Percentiles rank a stretch among this genome's conserved stretches.
These are phyloP conservation scores for Tuber umbilicatum DNA, from an alignment of 495 filamentous ascomycete species.

Conservation along the genomic window DNA sequence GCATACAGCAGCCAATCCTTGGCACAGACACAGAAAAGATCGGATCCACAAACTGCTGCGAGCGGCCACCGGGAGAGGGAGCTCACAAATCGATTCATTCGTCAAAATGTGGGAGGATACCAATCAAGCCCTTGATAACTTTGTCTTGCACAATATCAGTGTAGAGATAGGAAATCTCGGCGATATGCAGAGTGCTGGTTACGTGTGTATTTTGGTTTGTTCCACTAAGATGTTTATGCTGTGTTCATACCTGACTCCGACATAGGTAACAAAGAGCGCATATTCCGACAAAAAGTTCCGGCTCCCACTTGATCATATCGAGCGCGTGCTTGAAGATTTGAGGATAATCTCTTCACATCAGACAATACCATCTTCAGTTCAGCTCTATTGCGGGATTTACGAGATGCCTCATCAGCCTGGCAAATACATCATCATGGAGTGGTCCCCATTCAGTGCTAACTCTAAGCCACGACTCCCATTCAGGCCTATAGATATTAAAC, in stretches of 20 bases:
- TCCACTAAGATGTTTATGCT: not conserved
- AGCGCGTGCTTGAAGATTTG: conserved; percentile 12
- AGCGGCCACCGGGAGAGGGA: not conserved
- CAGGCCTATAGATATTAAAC: not conserved
- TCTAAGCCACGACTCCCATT: not conserved
- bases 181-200: not conserved
- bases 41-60: not conserved
- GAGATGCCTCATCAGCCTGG: not conserved
- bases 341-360: not conserved
- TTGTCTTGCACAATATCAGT: not conserved
- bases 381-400: conserved; percentile 10
- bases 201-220: conserved; percentile 25
- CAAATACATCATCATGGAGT: conserved; percentile 2
- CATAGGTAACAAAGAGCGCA: not conserved
- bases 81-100: not conserved
- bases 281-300: not conserved
- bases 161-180: not conserved
- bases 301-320: not conserved
- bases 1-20: not conserved
- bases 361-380: not conserved
- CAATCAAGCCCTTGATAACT: not conserved
- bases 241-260: not conserved
- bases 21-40: not conserved
- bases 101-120: conserved; percentile 8
- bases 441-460: conserved; percentile 1